These are phyloP conservation scores for Groenewaldozyma sp. DNA, from an alignment of 1,139 yeast genomes.

Conservation along the genomic window DNA sequence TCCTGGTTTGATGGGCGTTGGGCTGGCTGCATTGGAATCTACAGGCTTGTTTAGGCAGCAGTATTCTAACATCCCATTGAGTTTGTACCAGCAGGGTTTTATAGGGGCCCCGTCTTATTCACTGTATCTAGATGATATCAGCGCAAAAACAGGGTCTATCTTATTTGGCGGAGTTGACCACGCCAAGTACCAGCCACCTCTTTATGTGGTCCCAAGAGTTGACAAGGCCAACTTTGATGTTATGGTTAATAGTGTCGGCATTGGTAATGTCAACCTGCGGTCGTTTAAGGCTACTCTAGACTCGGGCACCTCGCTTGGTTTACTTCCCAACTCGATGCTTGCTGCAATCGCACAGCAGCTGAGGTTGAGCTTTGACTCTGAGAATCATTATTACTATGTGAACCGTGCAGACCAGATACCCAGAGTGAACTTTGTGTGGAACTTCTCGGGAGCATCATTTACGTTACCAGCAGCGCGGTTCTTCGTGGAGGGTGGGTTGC, in stretches of 20 bases:
- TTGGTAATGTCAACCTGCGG: slow-evolving; percentile 6
- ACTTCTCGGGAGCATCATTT: slow-evolving; percentile 17
- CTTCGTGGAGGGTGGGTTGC: slow-evolving; percentile 14
- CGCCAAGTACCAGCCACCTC: slow-evolving; percentile 36
- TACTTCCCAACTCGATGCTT: slow-evolving; percentile 15
- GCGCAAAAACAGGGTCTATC: slow-evolving; percentile 30
- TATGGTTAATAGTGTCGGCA: slow-evolving; percentile 9
- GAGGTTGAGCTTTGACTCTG: slow-evolving; percentile 10
- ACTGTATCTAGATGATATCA: slow-evolving; percentile 17
- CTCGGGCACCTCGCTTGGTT: slow-evolving; percentile 23
- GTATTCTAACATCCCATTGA: slow-evolving; percentile 19
- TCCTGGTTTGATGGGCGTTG: slow-evolving; percentile 21
- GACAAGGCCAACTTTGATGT: slow-evolving; percentile 12
- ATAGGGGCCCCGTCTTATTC: slow-evolving; percentile 41
- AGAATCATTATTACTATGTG: slow-evolving; percentile 11
- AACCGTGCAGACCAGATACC: slow-evolving; percentile 7
- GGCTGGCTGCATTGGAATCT: slow-evolving; percentile 10
- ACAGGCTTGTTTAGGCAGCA: slow-evolving; percentile 14
- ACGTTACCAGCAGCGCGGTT: slow-evolving; percentile 13
- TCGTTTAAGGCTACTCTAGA: slow-evolving; percentile 15
- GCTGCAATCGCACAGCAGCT: slow-evolving; percentile 11
- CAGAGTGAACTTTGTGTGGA: slow-evolving; percentile 10
- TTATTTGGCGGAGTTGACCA: slow-evolving; percentile 44
- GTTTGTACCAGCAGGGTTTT: slow-evolving; percentile 30
- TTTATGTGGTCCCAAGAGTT: slow-evolving; percentile 19